Evolutionary conservation across 1,139 yeast genomes (phyloP), one percentile per base, ranked within the genome.

Genomic region (Yamadazyma epiphylla): DNA sequence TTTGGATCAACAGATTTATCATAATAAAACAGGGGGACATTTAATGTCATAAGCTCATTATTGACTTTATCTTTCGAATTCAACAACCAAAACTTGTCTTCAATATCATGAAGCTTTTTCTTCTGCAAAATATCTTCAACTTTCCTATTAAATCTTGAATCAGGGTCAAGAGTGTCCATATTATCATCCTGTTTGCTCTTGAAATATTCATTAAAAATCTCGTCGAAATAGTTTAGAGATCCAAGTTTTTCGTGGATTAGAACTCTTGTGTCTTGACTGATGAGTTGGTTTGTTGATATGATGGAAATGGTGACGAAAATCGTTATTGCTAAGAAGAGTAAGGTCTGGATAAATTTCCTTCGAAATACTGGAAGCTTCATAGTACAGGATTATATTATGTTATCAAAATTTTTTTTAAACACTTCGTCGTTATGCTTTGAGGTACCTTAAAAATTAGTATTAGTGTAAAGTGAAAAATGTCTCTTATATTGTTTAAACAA

Each of bases 51-150:
- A 13, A 22, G 22, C 15, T 28, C 32, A 21, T 47, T 46, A 11
- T 35, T 22, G 9, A 17, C 20, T 20, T 53, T 32, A 5, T 36
- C 30, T 13, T 61, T 51, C 30, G 57, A 50, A 4, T 55, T 35
- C 11, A 49, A 13, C 5, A 30, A 31, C 67, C 67, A 62, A 37
- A 45, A 58, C 29, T 51, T 51, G 38, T 53, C 46, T 28, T 61
- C 61, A 4, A 49, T 32, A 33, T 58, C 64, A n/a, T 39, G 22
- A 3, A 33, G 27, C 14, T 38, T 21, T 31, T 57, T 58, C 8
- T 34, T 30, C 11, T 38, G 19, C 5, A 47, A 32, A 3, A 51
- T 25, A 7, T 28, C 17, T 20, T 53, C 43, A 6, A 59, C 51
- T 16, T 46, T 39, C 21, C 35, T 28, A 36, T 55, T 49, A 28